Evolutionary conservation across 1,284 basidiomycete species (phyloP), one percentile per base, ranked within the genome.

Genomic region (Schizophyllum amplum): DNA sequence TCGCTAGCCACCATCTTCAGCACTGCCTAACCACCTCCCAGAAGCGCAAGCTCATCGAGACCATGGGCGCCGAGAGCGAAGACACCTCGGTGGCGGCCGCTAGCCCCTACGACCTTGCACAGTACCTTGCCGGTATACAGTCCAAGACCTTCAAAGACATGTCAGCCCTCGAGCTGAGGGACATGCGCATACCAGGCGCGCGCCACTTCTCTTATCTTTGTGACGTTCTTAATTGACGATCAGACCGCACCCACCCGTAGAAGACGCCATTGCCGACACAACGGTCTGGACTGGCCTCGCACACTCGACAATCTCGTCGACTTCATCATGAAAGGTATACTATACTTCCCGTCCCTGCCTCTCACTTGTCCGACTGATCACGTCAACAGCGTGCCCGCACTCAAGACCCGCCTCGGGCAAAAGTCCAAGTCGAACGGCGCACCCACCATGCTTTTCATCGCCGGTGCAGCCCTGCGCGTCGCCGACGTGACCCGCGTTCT

Each of bases 401-500:
- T 92, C 21, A 83, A 80, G 63, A 80, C 78, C 56, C 83, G 90
- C 55, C 75, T 93, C 22, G 75, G 75, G 23, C 88, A 92, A 68
- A 77, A 75, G 63, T 84, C 90, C 52, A 91, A 89, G 66, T 72
- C 77, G 50, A 80, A 80, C 59, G 91, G 90, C 21, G 79, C 90
- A 47, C 91, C 91, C 1, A 91, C 90, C 1, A 72, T 92, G 49
- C 69, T 94, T 4, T 88, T 89, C 67, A 67, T 94, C 49, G 79
- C 88, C 15, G 82, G 82, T 42, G 88, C 90, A 26, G 92, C 91
- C 20, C 75, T 93, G 51, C 82, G 91, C 50, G 90, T 90, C 13
- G 84, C 82, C 59, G 87, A 92, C 69, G 79, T 89, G 47, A 86
- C 86, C 47, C 76, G 90, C 57, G 72, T 83, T 53, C 75, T 92